Evolutionary conservation across 176 grass and related monocot species (phyloP).

Genomic region (Melocanna baccifera): DNA sequence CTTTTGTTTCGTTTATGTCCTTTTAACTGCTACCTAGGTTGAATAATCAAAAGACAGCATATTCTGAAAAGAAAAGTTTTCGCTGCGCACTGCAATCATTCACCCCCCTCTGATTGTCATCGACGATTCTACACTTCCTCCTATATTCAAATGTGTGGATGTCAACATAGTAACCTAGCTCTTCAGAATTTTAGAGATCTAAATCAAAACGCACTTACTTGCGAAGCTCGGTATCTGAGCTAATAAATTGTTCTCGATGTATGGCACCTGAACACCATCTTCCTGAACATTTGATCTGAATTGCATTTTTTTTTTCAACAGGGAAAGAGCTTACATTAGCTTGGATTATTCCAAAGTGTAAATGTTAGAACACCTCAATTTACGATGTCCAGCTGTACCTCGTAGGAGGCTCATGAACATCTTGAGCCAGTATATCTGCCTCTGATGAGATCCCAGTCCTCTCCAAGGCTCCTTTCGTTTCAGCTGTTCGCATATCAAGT

Average conservation of each 20-base stretch:
- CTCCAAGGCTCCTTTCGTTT: constrained; percentile 28
- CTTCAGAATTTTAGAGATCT: constrained; percentile 68
- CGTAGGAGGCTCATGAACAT: constrained; percentile 43
- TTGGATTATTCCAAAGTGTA: neutral
- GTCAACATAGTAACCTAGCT: constrained; percentile 74
- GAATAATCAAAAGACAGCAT: too few relatives aligned
- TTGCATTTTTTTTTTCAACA: constrained; percentile 16
- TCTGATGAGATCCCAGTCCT: constrained; percentile 36
- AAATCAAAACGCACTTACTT: constrained; percentile 52
- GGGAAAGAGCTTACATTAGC: neutral
- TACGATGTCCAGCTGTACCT: constrained; percentile 28
- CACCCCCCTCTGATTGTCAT: too few relatives aligned
- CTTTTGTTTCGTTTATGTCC: too few relatives aligned
- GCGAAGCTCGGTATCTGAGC: constrained; percentile 65
- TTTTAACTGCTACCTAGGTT: too few relatives aligned
- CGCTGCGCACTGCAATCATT: too few relatives aligned
- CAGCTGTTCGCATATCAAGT: constrained; percentile 9
- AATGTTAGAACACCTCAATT: neutral
- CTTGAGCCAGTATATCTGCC: constrained; percentile 39
- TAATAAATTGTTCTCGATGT: constrained; percentile 45
- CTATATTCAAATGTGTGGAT: too few relatives aligned
- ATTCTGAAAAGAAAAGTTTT: too few relatives aligned
- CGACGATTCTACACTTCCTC: too few relatives aligned
- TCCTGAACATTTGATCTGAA: constrained; percentile 45
- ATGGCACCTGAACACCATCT: constrained; percentile 40